These are phyloP conservation scores for Fusarium compactum DNA, from an alignment of 2,329 filamentous ascomycete genomes.

Conservation along the genomic window DNA sequence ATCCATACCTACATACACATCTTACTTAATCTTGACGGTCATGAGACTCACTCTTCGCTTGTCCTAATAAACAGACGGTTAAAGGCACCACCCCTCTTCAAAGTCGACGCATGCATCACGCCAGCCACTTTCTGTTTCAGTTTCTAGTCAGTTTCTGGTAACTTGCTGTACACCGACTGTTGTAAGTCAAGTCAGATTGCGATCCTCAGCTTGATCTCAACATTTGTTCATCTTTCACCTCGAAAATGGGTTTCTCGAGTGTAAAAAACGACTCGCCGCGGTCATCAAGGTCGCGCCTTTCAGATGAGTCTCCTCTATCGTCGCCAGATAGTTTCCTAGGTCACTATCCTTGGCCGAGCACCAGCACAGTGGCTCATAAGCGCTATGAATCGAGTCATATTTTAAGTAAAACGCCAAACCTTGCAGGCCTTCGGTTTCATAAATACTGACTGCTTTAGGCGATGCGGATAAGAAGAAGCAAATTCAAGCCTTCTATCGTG, in stretches of 20 bases:
- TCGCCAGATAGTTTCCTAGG: constrained; percentile 31
- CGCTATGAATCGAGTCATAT: constrained; percentile 23
- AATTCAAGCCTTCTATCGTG: constrained; percentile 24
- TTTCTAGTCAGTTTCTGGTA: background rate
- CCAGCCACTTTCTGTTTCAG: constrained; percentile 8
- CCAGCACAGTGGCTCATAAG: constrained; percentile 27
- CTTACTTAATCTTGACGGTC: constrained; percentile 2
- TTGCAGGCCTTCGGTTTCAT: too few species aligned
- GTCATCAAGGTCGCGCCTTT: constrained; percentile 28
- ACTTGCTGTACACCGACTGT: constrained; percentile 27
- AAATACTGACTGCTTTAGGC: constrained; percentile 16
- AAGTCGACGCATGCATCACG: constrained; percentile 32
- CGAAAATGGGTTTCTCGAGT: constrained; percentile 15
- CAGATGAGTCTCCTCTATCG: constrained; percentile 24
- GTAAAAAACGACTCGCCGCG: constrained; percentile 21
- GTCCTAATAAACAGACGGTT: constrained; percentile 23
- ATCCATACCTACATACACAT: background rate
- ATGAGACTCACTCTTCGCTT: constrained; percentile 23
- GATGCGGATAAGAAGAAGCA: constrained; percentile 21
- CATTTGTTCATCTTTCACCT: background rate
- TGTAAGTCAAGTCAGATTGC: constrained; percentile 6
- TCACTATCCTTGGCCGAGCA: constrained; percentile 34
- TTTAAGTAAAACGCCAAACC: constrained; percentile 12
- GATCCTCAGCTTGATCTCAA: constrained; percentile 7
- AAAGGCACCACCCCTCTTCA: constrained; percentile 18